Conservation (phyloP, 2,329 filamentous ascomycete genomes). For the Bisporella sp. region DNA sequence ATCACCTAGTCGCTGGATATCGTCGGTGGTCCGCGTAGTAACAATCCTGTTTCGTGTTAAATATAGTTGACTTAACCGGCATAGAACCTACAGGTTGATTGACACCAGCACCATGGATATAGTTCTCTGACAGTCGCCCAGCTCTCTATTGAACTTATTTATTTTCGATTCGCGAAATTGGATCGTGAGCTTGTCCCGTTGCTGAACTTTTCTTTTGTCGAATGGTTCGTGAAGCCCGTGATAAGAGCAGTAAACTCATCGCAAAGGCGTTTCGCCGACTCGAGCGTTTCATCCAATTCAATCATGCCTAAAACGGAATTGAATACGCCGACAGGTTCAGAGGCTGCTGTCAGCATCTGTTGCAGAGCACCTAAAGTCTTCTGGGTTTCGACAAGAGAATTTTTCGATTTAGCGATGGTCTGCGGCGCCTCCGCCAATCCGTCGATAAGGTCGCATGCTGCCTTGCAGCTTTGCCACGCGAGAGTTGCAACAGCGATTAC, state of each 20-base stretch:
- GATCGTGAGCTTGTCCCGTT: not conserved
- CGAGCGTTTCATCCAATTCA: not conserved
- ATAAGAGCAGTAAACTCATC: not conserved
- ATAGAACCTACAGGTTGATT: not conserved
- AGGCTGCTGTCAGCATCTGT: not conserved
- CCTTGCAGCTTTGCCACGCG: slow-evolving; percentile 3
- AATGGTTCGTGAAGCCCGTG: not conserved
- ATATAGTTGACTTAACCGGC: not conserved
- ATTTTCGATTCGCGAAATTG: not conserved
- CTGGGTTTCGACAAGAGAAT: not conserved
- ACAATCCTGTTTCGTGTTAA: not conserved
- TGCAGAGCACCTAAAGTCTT: not conserved
- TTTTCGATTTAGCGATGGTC: not conserved
- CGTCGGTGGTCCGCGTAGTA: not conserved
- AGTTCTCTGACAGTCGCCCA: not conserved
- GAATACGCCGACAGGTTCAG: not conserved
- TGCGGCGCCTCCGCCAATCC: not conserved
- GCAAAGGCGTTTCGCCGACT: not conserved
- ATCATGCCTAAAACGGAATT: not conserved
- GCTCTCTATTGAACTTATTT: not conserved
- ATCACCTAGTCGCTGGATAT: not conserved
- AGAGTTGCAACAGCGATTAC: not conserved
- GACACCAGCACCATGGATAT: not conserved
- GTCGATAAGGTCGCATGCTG: not conserved
- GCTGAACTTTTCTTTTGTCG: not conserved